These are phyloP conservation scores for Raphanus raphanistrum DNA, from an alignment of 345 rosid species.

Conservation along the genomic window DNA sequence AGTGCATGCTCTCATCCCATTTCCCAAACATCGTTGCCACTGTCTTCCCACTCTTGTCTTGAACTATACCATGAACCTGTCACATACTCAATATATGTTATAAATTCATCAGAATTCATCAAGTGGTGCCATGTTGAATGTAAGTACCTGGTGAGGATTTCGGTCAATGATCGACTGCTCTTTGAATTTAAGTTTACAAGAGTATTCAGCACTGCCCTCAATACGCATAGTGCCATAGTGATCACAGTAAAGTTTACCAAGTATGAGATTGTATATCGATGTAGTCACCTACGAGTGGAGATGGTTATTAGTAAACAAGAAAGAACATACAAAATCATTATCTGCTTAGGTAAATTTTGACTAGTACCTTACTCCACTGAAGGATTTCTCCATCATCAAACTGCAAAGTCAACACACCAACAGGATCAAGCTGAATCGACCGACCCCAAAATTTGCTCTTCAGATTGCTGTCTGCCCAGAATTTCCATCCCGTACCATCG, in stretches of 20 bases:
- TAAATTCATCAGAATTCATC: not conserved
- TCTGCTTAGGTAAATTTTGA: not conserved
- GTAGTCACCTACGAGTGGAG: conserved; percentile 74
- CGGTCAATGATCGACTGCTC: conserved; percentile 97
- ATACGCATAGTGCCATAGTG: conserved; percentile 97
- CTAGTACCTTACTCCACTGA: conserved; percentile 88
- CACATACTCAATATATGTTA: not conserved
- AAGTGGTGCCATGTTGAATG: conserved; percentile 6
- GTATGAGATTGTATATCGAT: conserved; percentile 95
- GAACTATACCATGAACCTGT: conserved; percentile 94
- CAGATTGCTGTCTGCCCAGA: conserved; percentile 96
- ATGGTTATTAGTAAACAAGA: not conserved
- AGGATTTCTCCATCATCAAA: conserved; percentile 95
- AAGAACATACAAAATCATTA: conserved; percentile 18
- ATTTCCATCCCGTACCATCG: conserved; percentile 98
- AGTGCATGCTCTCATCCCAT: conserved; percentile 98
- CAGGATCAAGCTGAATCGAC: conserved; percentile 95
- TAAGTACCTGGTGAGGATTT: conserved; percentile 91
- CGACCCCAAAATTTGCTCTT: conserved; percentile 99
- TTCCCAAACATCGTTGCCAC: conserved; percentile 88
- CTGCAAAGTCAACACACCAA: conserved; percentile 81
- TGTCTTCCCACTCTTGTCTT: conserved; percentile 70
- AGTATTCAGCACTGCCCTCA: conserved; percentile 67
- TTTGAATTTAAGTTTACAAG: conserved; percentile 95
- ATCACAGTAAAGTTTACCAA: conserved; percentile 95